Evolutionary conservation across 169 alveolate species (phyloP).

Genomic region (Hammondia hammondi): DNA sequence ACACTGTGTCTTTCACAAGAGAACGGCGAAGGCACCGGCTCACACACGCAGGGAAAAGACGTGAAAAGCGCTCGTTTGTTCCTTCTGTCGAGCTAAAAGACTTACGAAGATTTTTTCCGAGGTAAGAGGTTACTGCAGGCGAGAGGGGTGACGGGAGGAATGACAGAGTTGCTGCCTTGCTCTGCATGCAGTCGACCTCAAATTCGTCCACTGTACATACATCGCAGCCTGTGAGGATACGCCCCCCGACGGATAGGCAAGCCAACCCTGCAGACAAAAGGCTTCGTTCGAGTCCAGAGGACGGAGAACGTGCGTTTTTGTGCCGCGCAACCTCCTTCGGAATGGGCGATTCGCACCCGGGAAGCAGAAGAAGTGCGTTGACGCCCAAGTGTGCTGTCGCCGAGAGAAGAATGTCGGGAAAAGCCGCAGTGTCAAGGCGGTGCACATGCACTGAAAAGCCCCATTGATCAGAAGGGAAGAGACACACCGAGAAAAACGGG

Average conservation of each 20-base stretch:
- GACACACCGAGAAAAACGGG: background rate
- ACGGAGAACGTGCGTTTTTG: background rate
- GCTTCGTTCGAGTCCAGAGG: background rate
- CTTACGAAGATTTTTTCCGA: background rate
- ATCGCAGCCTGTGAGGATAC: background rate
- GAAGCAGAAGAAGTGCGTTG: conserved; percentile 28
- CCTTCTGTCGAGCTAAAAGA: background rate
- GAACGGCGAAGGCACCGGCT: too few species aligned
- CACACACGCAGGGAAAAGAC: too few species aligned
- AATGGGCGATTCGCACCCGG: background rate
- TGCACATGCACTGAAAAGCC: background rate
- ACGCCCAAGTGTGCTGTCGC: conserved; percentile 39
- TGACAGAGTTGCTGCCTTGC: conserved; percentile 20
- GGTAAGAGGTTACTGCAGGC: background rate
- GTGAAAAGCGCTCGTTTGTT: too few species aligned
- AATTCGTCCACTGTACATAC: conserved; percentile 6
- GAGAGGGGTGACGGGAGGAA: conserved; percentile 28
- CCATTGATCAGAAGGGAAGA: background rate
- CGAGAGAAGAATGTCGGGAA: background rate
- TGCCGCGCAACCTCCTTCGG: background rate
- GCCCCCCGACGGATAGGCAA: background rate
- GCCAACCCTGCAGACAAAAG: conserved; percentile 1
- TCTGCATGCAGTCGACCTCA: conserved; percentile 20
- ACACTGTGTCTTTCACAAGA: too few species aligned
- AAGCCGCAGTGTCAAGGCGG: background rate